A percentile compares a stretch with the other conserved stretches of the same genome.
Evolutionary conservation across 495 filamentous ascomycete genomes (phyloP).

Genomic region (Hypoxylon trugodes): DNA sequence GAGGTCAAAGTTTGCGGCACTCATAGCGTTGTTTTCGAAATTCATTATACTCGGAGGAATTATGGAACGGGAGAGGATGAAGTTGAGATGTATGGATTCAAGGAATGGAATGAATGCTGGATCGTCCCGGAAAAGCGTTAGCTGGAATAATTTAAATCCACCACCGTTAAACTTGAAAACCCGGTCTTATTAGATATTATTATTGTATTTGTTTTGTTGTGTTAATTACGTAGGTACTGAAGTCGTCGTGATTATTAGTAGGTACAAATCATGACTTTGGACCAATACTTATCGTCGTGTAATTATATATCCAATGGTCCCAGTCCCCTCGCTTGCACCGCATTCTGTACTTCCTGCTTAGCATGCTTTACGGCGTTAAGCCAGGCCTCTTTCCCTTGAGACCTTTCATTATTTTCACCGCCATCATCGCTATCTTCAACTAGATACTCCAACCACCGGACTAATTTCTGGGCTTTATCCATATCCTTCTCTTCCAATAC

Average conservation of each 20-base stretch:
- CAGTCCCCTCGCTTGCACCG: constrained; percentile 69
- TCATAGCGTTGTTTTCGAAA: not conserved
- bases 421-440: constrained; percentile 57
- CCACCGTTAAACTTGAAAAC: not conserved
- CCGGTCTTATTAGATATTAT: not conserved
- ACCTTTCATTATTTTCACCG: constrained; percentile 40
- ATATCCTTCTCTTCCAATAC: constrained; percentile 77
- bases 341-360: constrained; percentile 66
- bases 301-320: constrained; percentile 63
- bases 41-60: not conserved
- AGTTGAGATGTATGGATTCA: not conserved
- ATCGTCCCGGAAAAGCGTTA: constrained; percentile 18
- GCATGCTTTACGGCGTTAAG: constrained; percentile 61
- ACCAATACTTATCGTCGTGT: too few species aligned
- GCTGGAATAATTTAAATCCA: constrained; percentile 4
- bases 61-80: too few species aligned
- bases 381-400: constrained; percentile 48
- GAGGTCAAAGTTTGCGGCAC: not conserved
- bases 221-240: constrained; percentile 7
- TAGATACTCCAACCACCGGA: constrained; percentile 77
- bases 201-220: not conserved
- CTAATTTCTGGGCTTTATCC: constrained; percentile 72
- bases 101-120: constrained; percentile 7
- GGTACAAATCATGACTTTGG: too few species aligned
- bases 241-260: not conserved